A percentile compares a stretch with the other conserved stretches of the same genome.
Conservation (phyloP, 73 alveolate species). For the Tetrahymena malaccensis region DNA sequence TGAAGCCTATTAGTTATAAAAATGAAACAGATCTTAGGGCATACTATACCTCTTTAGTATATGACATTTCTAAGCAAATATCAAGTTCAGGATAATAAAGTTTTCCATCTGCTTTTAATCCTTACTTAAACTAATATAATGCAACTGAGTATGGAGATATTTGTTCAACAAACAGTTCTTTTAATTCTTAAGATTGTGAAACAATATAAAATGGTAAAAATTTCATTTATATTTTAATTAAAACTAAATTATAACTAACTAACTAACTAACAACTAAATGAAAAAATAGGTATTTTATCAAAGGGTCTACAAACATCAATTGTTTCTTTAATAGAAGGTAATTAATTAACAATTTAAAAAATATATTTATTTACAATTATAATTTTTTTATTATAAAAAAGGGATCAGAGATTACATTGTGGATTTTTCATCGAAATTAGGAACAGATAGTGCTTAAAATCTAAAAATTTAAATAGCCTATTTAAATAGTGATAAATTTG, state of each 20-base stretch:
- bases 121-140: background rate
- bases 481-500: background rate
- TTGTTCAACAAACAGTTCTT: background rate
- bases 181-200: background rate
- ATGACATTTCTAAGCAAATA: background rate
- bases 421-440: background rate
- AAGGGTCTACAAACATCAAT: background rate
- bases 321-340: background rate
- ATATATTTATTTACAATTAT: background rate
- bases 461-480: background rate
- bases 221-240: background rate
- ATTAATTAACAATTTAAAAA: background rate
- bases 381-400: background rate
- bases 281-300: background rate
- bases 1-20: background rate
- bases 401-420: background rate
- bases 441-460: background rate
- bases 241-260: too few species aligned
- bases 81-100: background rate
- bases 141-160: background rate
- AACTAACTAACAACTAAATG: too few species aligned
- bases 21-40: background rate
- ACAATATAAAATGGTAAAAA: background rate
- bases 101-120: background rate
- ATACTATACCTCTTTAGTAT: background rate